Evolutionary conservation across 352 stramenopile species (phyloP), one percentile per base, ranked within the genome.

Genomic region (Globisporangium radiosum): DNA sequence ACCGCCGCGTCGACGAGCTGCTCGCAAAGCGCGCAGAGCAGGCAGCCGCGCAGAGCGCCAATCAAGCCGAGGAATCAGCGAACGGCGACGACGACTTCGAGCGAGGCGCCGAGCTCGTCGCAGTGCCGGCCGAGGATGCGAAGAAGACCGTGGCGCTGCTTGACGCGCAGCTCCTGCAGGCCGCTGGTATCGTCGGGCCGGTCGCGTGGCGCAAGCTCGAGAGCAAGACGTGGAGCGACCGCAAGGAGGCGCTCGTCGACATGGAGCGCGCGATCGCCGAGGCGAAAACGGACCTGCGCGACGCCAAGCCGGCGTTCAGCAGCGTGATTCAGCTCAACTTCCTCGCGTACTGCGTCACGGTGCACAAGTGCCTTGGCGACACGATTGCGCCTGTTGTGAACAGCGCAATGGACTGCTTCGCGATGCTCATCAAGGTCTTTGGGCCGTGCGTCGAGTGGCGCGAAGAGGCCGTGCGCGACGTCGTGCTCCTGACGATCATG

Each of bases 161-260:
- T 9, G 77, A 88, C 25, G 33, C 59, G 2, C 64, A 75, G 44
- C 17, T 77, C 13, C 42, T 54, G 3, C 68, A 67, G 13, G 84
- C 84, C 0, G 69, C 85, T 25, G 65, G 48, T 3, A 59, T 90
- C 3, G 65, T 90, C 11, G 84, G 84, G 0, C 84, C 84, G 3
- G 84, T 93, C 4, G 65, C 64, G 14, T 91, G 78, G 78, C 76
- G 78, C 19, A 93, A 93, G 49, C 75, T 91, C 47, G 78, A 87
- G 43, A 90, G 81, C 60, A 92, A 91, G 61, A 88, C 76, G 38
- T 93, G 84, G 81, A 92, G 80, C 53, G 84, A 93, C 60, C 72
- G 84, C 25, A 90, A 90, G 55, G 84, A 93, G 39, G 81, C 84
- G n/a, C 66, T 93, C 4, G 66, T 88, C 5, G 81, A 88, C 51